Base-by-base conservation (phyloP, 2,329 filamentous ascomycete genomes). In the Nemania sp. region DNA sequence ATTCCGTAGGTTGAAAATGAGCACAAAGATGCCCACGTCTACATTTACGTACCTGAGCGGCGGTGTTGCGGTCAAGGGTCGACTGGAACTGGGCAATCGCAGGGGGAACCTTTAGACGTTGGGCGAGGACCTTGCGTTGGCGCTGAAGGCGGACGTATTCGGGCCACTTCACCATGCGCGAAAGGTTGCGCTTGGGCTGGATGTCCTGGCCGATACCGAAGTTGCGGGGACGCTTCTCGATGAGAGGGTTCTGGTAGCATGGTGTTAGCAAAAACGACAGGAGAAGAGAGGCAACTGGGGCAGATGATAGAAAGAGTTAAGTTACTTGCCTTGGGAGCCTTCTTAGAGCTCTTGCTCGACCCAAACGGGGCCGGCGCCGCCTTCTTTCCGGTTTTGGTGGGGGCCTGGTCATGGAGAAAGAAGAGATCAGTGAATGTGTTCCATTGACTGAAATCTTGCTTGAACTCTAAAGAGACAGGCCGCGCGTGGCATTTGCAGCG, bases 401-500 rank as follows among this genome's bases (percentile, higher is more conserved):
- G 93, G 92, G 96, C 93, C 96, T 98, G 88, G 62, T 98, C 94
- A 98, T 98, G 96, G 95, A 98, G 95, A 93, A 97, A 96, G 92
- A 97, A 93, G 91, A 93, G 87, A 93, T 97, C 92, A 98, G 94
- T 92, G 85, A 88, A 87, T 89, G 89, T 90, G 88, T 91, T 91
- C 87, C 88, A 90, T 89, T 85, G 84, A 85, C 85, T 86, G 87
- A 83, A 81, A 87, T 92, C 91, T 93, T 92, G 90, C 91, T 89
- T 92, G 85, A 92, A 92, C 93, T 97, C 93, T 97, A 97, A 86
- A 91, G 93, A 96, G 92, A 87, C 84, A 70, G 66, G 68, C 72
- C 83, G 80, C 75, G 79, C 79, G 79, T 80, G 82, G 82, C 86
- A 85, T 88, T 85, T 84, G 49, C 85, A 85, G 85, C 86, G 71